Evolutionary conservation across 345 rosid species (phyloP).

Genomic region (Populus deltoides): DNA sequence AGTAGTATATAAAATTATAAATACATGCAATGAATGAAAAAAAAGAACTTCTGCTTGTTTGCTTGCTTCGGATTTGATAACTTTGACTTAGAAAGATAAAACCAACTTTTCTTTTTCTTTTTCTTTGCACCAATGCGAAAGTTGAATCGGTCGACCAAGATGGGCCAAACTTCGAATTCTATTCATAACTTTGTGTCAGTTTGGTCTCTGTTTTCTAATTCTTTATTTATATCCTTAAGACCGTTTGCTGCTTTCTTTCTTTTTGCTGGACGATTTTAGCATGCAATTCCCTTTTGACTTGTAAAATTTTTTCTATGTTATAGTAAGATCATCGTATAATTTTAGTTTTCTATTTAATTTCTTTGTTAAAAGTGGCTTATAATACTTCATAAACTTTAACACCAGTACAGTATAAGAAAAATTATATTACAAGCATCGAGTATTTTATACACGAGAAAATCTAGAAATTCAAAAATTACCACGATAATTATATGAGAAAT

Average conservation of each 20-base stretch:
- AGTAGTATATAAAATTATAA: not conserved
- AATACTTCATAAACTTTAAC: too few species aligned
- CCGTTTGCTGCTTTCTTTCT: not conserved
- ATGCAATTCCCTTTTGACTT: not conserved
- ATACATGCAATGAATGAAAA: not conserved
- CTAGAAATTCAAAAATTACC: too few species aligned
- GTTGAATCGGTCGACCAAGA: not conserved
- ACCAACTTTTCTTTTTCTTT: not conserved
- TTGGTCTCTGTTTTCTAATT: too few species aligned
- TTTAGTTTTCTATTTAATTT: too few species aligned
- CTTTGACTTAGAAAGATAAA: not conserved
- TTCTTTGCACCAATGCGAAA: not conserved
- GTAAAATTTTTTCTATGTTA: too few species aligned
- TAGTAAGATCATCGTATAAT: too few species aligned
- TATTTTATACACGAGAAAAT: too few species aligned
- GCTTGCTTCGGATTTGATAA: not conserved
- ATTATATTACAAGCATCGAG: too few species aligned
- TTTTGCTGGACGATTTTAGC: not conserved
- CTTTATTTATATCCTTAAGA: not conserved
- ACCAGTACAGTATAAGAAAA: too few species aligned
- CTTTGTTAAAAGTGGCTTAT: too few species aligned
- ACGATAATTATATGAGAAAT: too few species aligned
- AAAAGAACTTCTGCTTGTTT: not conserved
- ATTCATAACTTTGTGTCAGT: not conserved
- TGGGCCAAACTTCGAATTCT: not conserved